Evolutionary conservation across 495 filamentous ascomycete species (phyloP).

Genomic region (Parathielavia hyrcaniae): DNA sequence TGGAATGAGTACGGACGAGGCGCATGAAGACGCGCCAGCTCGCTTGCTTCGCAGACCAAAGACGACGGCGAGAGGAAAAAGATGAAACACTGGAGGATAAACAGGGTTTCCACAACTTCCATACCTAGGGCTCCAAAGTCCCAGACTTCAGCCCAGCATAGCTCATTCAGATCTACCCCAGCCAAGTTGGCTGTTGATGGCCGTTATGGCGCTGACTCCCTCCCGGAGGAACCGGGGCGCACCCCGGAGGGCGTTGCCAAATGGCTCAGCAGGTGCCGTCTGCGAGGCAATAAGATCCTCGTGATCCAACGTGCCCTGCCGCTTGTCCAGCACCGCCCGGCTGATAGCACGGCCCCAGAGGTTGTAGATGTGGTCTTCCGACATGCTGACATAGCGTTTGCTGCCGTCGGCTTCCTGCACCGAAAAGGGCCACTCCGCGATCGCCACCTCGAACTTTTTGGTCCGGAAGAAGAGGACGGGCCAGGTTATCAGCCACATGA

Average conservation of each 20-base stretch:
- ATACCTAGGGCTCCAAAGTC: not conserved
- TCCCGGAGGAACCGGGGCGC: constrained; percentile 32
- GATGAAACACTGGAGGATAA: not conserved
- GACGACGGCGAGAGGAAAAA: not conserved
- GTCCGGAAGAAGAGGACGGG: constrained; percentile 57
- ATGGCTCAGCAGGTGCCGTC: constrained; percentile 27
- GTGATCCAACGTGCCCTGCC: constrained; percentile 37
- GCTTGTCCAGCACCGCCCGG: constrained; percentile 39
- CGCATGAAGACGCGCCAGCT: not conserved
- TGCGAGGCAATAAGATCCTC: constrained; percentile 37
- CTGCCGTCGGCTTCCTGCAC: constrained; percentile 20
- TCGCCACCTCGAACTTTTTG: constrained; percentile 53
- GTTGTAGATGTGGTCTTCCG: constrained; percentile 45
- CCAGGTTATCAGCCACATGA: constrained; percentile 59
- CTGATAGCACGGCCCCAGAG: constrained; percentile 41
- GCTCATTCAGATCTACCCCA: constrained; percentile 32
- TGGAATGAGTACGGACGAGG: not conserved
- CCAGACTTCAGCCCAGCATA: not conserved
- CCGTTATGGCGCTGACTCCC: constrained; percentile 39
- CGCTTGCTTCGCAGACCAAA: not conserved
- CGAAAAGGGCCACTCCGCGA: constrained; percentile 50
- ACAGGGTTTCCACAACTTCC: not conserved
- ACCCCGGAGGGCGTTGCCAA: constrained; percentile 28
- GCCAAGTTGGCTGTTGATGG: constrained; percentile 43
- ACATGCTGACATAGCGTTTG: constrained; percentile 42